Evolutionary conservation across 2,329 filamentous ascomycete species (phyloP).

Genomic region (Cytospora piceicola): DNA sequence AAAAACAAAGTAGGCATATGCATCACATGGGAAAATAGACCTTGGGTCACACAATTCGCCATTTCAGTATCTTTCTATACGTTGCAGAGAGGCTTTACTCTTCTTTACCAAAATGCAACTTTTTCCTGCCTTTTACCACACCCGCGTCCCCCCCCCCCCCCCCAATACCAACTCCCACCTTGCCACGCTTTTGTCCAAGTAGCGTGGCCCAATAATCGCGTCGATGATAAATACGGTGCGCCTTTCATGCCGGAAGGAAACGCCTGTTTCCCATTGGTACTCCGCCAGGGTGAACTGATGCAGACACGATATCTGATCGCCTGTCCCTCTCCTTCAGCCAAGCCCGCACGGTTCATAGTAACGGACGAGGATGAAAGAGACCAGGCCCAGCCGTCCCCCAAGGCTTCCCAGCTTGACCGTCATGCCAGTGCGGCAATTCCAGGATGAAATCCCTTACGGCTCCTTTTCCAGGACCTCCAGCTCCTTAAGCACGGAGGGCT

Average conservation of each 20-base stretch:
- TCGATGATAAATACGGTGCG: background rate
- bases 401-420: background rate
- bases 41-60: background rate
- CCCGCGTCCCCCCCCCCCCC: too few species aligned
- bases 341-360: background rate
- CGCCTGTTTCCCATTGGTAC: background rate
- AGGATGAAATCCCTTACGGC: slow-evolving; percentile 5
- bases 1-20: background rate
- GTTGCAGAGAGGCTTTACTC: background rate
- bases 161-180: too few species aligned
- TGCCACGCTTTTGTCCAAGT: background rate
- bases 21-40: background rate
- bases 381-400: background rate
- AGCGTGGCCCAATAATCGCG: background rate
- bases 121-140: background rate
- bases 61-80: background rate
- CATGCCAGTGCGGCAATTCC: background rate
- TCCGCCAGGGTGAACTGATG: background rate
- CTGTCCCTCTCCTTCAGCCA: background rate
- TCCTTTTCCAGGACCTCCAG: slow-evolving; percentile 63
- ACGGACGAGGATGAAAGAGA: background rate
- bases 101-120: background rate
- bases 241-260: background rate
- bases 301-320: background rate
- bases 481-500: slow-evolving; percentile 82